Conservation (phyloP, 1,284 basidiomycete genomes). For the Moesziomyces sp. region DNA sequence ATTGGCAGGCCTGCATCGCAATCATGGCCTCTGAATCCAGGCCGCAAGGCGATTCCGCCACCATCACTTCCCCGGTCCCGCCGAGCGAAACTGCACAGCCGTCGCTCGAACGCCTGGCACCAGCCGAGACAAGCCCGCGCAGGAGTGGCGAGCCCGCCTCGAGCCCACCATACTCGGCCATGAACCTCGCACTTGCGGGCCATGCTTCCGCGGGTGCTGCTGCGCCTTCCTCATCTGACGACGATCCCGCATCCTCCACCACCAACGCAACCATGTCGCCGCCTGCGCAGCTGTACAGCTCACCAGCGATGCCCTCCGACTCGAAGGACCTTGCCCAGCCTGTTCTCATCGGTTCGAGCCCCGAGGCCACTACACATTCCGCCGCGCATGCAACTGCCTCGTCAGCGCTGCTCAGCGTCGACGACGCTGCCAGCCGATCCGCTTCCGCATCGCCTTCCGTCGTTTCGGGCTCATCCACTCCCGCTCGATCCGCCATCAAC, state of each 20-base stretch:
- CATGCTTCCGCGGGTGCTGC: constrained; percentile 17
- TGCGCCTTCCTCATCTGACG: constrained; percentile 1
- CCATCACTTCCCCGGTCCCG: too few relatives aligned
- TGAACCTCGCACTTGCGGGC: constrained; percentile 36
- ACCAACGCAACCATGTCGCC: not conserved
- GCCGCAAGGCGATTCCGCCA: not conserved
- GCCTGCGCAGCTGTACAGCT: constrained; percentile 30
- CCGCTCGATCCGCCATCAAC: constrained; percentile 25
- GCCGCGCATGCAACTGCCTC: constrained; percentile 1
- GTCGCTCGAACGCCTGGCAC: not conserved
- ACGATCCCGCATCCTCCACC: not conserved
- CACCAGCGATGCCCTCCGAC: constrained; percentile 26
- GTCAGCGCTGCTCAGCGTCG: constrained; percentile 19
- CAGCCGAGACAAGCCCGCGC: not conserved
- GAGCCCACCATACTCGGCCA: constrained; percentile 8
- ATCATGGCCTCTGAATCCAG: not conserved
- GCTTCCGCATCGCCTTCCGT: constrained; percentile 29
- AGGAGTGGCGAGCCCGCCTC: not conserved
- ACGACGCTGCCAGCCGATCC: constrained; percentile 15
- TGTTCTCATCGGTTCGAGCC: constrained; percentile 16
- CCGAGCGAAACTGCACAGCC: not conserved
- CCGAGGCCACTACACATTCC: not conserved
- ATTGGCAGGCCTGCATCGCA: not conserved
- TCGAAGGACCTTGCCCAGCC: constrained; percentile 40
- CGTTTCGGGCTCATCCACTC: constrained; percentile 36